Conservation (phyloP, 2,329 filamentous ascomycete genomes). For the Apiospora marii region DNA sequence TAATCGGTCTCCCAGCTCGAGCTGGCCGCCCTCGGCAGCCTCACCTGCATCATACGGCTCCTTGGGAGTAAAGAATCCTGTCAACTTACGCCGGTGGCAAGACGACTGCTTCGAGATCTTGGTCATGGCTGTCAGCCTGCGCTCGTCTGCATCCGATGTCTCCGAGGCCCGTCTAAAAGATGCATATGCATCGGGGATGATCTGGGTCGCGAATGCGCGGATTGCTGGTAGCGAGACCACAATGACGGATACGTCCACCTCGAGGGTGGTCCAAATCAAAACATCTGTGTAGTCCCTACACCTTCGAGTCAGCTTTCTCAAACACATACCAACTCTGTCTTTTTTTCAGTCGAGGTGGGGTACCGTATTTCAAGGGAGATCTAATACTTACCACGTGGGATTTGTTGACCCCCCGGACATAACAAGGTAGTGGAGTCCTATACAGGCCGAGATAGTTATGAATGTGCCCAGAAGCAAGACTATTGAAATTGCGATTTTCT, state of each 20-base stretch:
- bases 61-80: neutral
- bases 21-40: neutral
- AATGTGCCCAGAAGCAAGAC: constrained; percentile 50
- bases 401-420: constrained; percentile 45
- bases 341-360: neutral
- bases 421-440: constrained; percentile 46
- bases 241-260: constrained; percentile 51
- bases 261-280: constrained; percentile 53
- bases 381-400: constrained; percentile 31
- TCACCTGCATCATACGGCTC: neutral
- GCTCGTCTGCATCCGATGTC: constrained; percentile 6
- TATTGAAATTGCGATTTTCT: constrained; percentile 40
- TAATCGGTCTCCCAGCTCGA: constrained; percentile 4
- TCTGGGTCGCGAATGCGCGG: constrained; percentile 38
- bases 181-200: constrained; percentile 1
- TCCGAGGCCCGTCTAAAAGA: constrained; percentile 7
- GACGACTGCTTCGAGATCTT: constrained; percentile 10
- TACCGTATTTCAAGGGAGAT: neutral
- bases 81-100: neutral
- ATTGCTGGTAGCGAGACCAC: constrained; percentile 51
- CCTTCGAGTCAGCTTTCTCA: neutral
- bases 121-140: neutral
- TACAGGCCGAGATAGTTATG: constrained; percentile 45
- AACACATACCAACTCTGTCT: no score
- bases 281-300: constrained; percentile 40